Base-by-base conservation (phyloP, 1,284 basidiomycete genomes). In the Schizopora paradoxa region DNA sequence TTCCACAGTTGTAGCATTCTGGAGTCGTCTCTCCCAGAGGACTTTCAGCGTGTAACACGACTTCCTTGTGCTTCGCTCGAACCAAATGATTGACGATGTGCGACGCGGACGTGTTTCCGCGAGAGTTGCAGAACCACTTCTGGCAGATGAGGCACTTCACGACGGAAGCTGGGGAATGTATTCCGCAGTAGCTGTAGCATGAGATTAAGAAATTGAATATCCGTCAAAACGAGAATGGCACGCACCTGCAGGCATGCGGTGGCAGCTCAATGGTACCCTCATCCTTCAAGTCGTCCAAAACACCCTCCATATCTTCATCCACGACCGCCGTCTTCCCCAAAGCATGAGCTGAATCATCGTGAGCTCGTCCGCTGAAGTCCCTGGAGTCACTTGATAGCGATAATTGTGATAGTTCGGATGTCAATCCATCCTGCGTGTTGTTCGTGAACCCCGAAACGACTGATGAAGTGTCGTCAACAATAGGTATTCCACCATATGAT, bases 81-180 rank as follows among this genome's bases (percentile, higher is more conserved):
- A 99, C 96, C 46, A 99, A 79, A 67, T 99, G 96, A 66, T 96
- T 97, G 58, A 99, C 95, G 57, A 99, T 99, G 64, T 99, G 96
- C 2, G 93, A 97, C 2, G 94, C 95, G 1, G 94, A 95, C 2
- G 94, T 97, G 60, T 94, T 95, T 43, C 95, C 94, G 43, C 95
- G 82, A n/a, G 95, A 95, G 66, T 99, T 99, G 74, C 96, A 99
- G 66, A 99, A 99, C 93, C 95, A 99, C 65, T 99, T 99, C 47
- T 82, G 82, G 66, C 96, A 99, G 42, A 93, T 69, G 26, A 98
- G 75, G 60, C 96, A 99, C 68, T 96, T 95, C 52, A 99, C 95
- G 13, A 99, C 96, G 43, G 91, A 95, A 3, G 92, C 86, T 1
- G 95, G 92, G 45, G 91, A 95, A 66, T 98, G 94, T 42, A 99